Evolutionary conservation across 495 filamentous ascomycete genomes (phyloP).

Genomic region (Pseudoneurospora amorphoporcata): DNA sequence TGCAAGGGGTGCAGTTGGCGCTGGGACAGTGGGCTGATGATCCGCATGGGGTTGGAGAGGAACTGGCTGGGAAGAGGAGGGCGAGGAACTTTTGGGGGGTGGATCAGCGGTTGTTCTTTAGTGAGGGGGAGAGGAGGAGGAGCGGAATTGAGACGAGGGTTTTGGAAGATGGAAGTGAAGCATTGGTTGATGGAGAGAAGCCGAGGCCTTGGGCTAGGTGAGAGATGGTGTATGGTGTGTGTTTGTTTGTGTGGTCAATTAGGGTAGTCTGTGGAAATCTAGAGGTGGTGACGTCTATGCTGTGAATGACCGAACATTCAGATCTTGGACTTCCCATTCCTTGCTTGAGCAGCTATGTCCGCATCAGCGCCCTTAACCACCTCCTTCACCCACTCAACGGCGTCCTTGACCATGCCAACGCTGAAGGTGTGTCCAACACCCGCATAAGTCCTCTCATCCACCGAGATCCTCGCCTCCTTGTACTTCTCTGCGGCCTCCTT

Average conservation of each 20-base stretch:
- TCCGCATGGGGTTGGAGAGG: slow-evolving; percentile 35
- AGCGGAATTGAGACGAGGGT: slow-evolving; percentile 23
- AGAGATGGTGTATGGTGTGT: not conserved
- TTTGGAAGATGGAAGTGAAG: slow-evolving; percentile 20
- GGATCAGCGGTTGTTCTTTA: slow-evolving; percentile 27
- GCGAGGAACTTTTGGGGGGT: slow-evolving; percentile 39
- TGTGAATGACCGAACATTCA: not conserved
- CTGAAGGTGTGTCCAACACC: slow-evolving; percentile 66
- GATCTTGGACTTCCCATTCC: slow-evolving; percentile 13
- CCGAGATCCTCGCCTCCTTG: slow-evolving; percentile 43
- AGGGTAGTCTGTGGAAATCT: not conserved
- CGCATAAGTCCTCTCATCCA: slow-evolving; percentile 67
- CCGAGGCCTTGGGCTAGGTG: slow-evolving; percentile 22
- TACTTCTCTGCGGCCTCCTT: slow-evolving; percentile 53
- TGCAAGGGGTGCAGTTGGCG: slow-evolving; percentile 30
- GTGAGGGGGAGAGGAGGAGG: slow-evolving; percentile 21
- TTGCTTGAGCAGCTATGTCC: not conserved
- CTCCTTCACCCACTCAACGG: slow-evolving; percentile 53
- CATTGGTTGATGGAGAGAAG: slow-evolving; percentile 20
- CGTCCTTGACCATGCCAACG: slow-evolving; percentile 59
- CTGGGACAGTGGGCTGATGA: slow-evolving; percentile 39
- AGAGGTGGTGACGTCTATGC: not conserved
- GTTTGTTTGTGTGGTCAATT: not conserved
- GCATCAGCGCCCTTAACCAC: slow-evolving; percentile 26
- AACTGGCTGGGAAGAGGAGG: slow-evolving; percentile 37